Evolutionary conservation across 208 protist species (phyloP).

Genomic region (Trypanosoma platydactyli): DNA sequence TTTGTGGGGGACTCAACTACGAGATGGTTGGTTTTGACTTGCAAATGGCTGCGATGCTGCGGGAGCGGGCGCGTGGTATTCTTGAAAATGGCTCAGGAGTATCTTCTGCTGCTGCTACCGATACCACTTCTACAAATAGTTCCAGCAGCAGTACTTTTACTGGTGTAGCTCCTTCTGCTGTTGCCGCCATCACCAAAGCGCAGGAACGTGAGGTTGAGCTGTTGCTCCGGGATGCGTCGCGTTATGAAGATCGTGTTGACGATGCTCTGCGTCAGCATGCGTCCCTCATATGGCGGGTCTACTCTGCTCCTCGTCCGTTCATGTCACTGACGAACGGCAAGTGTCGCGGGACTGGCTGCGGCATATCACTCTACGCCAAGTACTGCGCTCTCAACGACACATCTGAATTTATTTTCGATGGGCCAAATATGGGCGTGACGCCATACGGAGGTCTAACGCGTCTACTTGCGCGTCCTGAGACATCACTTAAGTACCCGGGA

Average conservation of each 20-base stretch:
- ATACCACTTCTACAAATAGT: background rate
- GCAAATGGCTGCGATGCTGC: constrained; percentile 53
- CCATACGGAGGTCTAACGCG: constrained; percentile 82
- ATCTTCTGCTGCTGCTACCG: constrained; percentile 18
- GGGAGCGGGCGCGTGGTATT: constrained; percentile 31
- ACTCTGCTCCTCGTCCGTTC: constrained; percentile 75
- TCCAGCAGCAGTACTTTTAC: background rate
- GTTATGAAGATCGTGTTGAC: constrained; percentile 80
- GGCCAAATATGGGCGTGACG: constrained; percentile 79
- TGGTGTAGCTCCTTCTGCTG: background rate
- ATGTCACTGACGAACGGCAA: constrained; percentile 91
- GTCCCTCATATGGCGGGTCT: constrained; percentile 77
- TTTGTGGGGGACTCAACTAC: constrained; percentile 80
- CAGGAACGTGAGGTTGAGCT: constrained; percentile 40
- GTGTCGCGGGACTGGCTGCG: constrained; percentile 83
- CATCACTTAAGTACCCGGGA: constrained; percentile 89
- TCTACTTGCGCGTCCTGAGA: constrained; percentile 79
- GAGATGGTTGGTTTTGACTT: constrained; percentile 71
- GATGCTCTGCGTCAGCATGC: constrained; percentile 74
- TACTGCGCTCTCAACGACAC: constrained; percentile 81
- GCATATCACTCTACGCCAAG: constrained; percentile 83
- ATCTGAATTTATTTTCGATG: constrained; percentile 87
- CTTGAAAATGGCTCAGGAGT: constrained; percentile 11
- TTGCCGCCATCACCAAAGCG: constrained; percentile 8
- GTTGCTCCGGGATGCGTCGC: constrained; percentile 62